Percentiles rank a stretch among this genome's conserved stretches.
phyloP scores from a whole-genome alignment of 164 flowering plant genomes.

The Liriodendron chinense region DNA sequence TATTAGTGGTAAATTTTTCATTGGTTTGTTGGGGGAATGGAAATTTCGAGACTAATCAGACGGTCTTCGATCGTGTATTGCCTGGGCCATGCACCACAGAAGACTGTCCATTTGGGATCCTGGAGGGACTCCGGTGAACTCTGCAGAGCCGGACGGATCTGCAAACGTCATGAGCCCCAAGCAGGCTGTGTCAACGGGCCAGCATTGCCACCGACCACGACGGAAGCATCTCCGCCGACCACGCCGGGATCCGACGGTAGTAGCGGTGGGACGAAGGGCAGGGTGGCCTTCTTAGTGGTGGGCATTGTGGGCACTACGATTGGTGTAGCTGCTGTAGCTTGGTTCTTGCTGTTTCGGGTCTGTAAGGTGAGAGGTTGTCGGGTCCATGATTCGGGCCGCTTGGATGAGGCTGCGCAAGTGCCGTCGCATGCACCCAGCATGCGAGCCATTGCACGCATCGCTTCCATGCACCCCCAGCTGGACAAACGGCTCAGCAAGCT shows the following conservation, averaged over 20 bases:
- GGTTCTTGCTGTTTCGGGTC: constrained; percentile 28
- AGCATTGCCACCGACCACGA: constrained; percentile 6
- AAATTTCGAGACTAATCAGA: constrained; percentile 14
- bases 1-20: constrained; percentile 30
- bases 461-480: constrained; percentile 2
- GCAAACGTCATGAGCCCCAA: constrained; percentile 25
- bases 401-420: constrained; percentile 34
- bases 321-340: constrained; percentile 19
- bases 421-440: background rate
- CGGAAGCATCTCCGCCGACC: background rate
- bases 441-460: background rate
- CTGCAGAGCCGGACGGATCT: constrained; percentile 39
- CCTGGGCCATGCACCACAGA: constrained; percentile 62
- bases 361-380: constrained; percentile 38
- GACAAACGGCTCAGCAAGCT: constrained; percentile 56
- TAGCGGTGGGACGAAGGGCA: constrained; percentile 19
- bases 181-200: background rate
- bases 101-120: constrained; percentile 20
- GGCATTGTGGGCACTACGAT: constrained; percentile 50
- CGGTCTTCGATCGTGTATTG: constrained; percentile 39
- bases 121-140: constrained; percentile 17
- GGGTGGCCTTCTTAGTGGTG: constrained; percentile 51
- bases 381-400: constrained; percentile 73
- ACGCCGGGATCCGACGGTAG: background rate
- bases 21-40: constrained; percentile 69